A percentile compares a stretch with the other conserved stretches of the same genome.
phyloP scores from a whole-genome alignment of 2,329 filamentous ascomycete species.

The Ophiostoma novo-ulmi region DNA sequence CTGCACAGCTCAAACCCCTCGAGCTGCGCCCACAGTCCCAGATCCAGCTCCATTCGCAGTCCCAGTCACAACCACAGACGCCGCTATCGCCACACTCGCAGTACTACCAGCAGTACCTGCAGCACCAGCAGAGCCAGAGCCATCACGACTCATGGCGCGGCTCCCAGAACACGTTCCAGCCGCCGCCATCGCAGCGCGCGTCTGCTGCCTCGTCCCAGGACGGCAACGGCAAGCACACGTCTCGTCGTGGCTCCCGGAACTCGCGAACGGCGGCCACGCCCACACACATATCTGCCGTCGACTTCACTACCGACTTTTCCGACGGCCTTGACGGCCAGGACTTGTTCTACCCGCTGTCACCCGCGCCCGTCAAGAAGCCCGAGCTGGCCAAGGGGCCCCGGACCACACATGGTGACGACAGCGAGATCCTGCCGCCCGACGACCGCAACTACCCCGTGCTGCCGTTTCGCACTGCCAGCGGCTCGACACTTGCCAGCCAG shows the following conservation, averaged over 20 bases:
- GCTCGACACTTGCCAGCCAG: conserved; percentile 10
- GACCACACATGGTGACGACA: conserved; percentile 20
- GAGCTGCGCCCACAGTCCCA: conserved; percentile 7
- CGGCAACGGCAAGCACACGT: conserved; percentile 14
- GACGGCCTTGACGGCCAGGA: conserved; percentile 18
- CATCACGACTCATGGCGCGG: neutral
- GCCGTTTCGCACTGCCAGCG: conserved; percentile 4
- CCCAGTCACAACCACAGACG: neutral
- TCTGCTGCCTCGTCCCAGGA: conserved; percentile 12
- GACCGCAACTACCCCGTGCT: conserved; percentile 21
- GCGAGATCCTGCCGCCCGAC: conserved; percentile 24
- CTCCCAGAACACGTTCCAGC: conserved; percentile 1
- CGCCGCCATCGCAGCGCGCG: neutral
- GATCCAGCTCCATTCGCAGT: neutral
- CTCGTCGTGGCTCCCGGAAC: conserved; percentile 12
- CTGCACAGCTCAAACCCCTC: neutral
- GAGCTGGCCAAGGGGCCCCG: conserved; percentile 14
- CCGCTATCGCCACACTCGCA: neutral
- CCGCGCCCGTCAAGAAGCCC: conserved; percentile 19
- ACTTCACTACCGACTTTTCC: neutral
- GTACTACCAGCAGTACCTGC: conserved; percentile 5
- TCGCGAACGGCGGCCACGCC: conserved; percentile 2
- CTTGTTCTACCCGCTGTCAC: conserved; percentile 21
- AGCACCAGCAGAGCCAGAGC: neutral
- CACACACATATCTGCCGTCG: conserved; percentile 13